A percentile compares a stretch with the other conserved stretches of the same genome.
phyloP scores from a whole-genome alignment of 225 moss, liverwort and hornwort species.

The Pleurozium schreberi region DNA sequence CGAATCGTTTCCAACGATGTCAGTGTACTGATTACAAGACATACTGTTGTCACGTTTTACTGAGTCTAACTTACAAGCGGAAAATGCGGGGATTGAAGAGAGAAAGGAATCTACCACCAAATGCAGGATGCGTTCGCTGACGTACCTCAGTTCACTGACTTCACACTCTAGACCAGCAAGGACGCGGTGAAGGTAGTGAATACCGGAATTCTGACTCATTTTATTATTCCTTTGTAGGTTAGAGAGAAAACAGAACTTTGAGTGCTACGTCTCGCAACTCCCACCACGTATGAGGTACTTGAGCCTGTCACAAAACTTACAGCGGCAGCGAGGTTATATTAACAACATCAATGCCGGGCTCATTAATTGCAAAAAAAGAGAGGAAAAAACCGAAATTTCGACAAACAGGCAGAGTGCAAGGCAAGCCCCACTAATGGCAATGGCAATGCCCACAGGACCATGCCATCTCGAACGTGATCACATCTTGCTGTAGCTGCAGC shows the following conservation, averaged over 20 bases:
- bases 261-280: background rate
- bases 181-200: background rate
- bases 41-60: background rate
- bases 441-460: background rate
- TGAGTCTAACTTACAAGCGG: background rate
- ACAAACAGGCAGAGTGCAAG: background rate
- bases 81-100: background rate
- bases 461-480: background rate
- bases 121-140: background rate
- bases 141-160: background rate
- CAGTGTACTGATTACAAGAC: background rate
- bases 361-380: background rate
- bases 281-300: background rate
- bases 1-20: no score
- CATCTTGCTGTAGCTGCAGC: conserved; percentile 7
- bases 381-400: background rate
- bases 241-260: background rate
- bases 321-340: background rate
- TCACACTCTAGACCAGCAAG: background rate
- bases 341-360: conserved; percentile 1
- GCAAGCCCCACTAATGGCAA: background rate
- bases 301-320: conserved; percentile 3
- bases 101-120: background rate
- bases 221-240: background rate
- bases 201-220: background rate